Conservation (phyloP, 768 basidiomycete genomes). For the Phanerodontia chrysosporium region DNA sequence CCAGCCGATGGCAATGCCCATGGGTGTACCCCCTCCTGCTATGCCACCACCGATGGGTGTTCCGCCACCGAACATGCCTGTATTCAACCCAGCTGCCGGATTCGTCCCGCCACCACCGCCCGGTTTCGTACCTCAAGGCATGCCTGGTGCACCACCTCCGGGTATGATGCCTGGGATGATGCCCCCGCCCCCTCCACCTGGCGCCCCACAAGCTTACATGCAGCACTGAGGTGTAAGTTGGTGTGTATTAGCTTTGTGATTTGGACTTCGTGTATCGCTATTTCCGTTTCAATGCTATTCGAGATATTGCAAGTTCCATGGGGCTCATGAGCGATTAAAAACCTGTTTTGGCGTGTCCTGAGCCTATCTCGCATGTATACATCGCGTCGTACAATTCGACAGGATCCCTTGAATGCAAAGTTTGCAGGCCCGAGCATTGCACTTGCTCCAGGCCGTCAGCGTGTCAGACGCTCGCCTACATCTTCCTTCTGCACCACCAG, state of each 20-base stretch:
- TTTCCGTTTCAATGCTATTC: not conserved
- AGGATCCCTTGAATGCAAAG: too few species aligned
- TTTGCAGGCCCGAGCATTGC: too few species aligned
- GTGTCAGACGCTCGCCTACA: not conserved
- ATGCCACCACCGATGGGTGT: conserved; percentile 34
- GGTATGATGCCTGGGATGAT: conserved; percentile 35
- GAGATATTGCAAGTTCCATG: not conserved
- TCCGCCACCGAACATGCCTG: conserved; percentile 38
- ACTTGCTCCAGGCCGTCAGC: too few species aligned
- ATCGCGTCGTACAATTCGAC: too few species aligned
- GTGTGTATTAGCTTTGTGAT: not conserved
- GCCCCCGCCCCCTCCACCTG: conserved; percentile 42
- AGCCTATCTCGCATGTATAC: too few species aligned
- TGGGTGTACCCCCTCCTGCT: conserved; percentile 30
- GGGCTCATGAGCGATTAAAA: not conserved
- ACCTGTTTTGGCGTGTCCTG: too few species aligned
- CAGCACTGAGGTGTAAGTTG: conserved; percentile 7
- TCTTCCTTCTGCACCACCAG: not conserved
- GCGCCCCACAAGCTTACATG: conserved; percentile 13
- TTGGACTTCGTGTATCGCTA: not conserved
- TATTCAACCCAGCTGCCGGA: conserved; percentile 39
- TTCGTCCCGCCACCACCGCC: conserved; percentile 60
- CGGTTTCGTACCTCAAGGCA: conserved; percentile 49
- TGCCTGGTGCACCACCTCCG: conserved; percentile 24
- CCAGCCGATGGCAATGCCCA: conserved; percentile 39